A percentile compares a stretch with the other conserved stretches of the same genome.
Conservation (phyloP, 177 flowering plant species). For the Vitis hybrid region DNA sequence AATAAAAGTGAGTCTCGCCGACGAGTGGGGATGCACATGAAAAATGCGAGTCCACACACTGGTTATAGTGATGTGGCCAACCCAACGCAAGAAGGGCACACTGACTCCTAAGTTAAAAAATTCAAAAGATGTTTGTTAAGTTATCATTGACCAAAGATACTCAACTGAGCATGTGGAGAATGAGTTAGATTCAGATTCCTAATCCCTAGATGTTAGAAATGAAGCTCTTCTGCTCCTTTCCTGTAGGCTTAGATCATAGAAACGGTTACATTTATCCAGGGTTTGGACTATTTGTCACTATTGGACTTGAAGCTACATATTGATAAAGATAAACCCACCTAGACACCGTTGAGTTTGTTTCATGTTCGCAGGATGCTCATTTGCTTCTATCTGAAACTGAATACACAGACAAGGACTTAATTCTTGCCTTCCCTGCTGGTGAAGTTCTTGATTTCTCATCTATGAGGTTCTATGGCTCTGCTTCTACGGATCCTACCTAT, state of each 20-base stretch:
- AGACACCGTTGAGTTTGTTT: conserved; percentile 18
- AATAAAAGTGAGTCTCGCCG: no score
- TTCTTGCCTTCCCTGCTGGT: conserved; percentile 25
- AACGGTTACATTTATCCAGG: no score
- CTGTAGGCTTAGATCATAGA: no score
- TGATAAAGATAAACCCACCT: conserved; percentile 11
- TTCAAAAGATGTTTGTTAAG: no score
- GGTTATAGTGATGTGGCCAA: conserved; percentile 44
- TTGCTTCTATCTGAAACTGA: conserved; percentile 27
- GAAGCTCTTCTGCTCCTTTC: no score
- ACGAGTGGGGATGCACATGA: no score
- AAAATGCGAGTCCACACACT: no score
- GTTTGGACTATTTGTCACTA: no score
- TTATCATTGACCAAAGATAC: no score
- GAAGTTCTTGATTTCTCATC: conserved; percentile 33
- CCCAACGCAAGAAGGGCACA: conserved; percentile 53
- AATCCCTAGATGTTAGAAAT: no score
- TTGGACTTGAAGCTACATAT: conserved; percentile 16
- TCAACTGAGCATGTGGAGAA: no score
- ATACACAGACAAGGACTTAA: conserved; percentile 21
- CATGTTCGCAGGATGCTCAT: conserved; percentile 19
- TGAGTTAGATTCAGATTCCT: no score
- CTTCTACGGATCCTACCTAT: conserved; percentile 17
- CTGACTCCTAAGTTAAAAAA: conserved; percentile 32
- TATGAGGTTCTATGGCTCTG: conserved; percentile 17